Evolutionary conservation across 139 green algal species (phyloP).

Genomic region (Coccomyxa sp.): DNA sequence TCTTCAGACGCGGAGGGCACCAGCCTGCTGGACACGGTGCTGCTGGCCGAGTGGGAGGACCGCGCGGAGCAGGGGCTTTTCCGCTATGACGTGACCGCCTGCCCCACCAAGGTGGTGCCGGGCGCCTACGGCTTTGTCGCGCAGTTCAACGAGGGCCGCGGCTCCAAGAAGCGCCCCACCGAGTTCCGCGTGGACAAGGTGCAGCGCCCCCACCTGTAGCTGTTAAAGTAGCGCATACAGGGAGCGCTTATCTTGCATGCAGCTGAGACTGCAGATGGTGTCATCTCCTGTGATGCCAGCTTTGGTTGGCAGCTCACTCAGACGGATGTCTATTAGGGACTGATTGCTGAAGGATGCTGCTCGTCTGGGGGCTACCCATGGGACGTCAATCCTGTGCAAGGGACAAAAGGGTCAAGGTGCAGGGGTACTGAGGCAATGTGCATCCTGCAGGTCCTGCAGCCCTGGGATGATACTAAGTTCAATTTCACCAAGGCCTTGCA

Average conservation of each 20-base stretch:
- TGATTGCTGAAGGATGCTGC: too few species aligned
- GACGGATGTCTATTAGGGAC: background rate
- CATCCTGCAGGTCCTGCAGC: slow-evolving; percentile 58
- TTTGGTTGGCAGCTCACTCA: background rate
- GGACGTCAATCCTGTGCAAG: too few species aligned
- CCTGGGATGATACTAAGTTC: slow-evolving; percentile 94
- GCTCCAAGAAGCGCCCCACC: slow-evolving; percentile 93
- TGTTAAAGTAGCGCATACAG: too few species aligned
- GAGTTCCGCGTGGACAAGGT: slow-evolving; percentile 95
- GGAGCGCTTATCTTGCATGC: too few species aligned
- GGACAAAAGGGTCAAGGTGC: background rate
- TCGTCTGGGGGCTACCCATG: too few species aligned
- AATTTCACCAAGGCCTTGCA: slow-evolving; percentile 96
- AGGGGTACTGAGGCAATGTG: background rate
- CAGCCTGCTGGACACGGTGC: slow-evolving; percentile 57
- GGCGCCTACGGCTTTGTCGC: slow-evolving; percentile 84
- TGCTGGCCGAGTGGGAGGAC: slow-evolving; percentile 77
- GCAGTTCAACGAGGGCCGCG: slow-evolving; percentile 94
- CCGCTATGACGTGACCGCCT: slow-evolving; percentile 93
- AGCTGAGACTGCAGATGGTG: too few species aligned
- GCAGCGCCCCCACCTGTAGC: too few species aligned
- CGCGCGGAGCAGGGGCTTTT: slow-evolving; percentile 65
- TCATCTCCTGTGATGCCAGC: background rate
- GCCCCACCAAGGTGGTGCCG: slow-evolving; percentile 78
- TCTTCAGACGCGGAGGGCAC: slow-evolving; percentile 8